Evolutionary conservation across 257 asterid genomes (phyloP).

Genomic region (Rhazya stricta): DNA sequence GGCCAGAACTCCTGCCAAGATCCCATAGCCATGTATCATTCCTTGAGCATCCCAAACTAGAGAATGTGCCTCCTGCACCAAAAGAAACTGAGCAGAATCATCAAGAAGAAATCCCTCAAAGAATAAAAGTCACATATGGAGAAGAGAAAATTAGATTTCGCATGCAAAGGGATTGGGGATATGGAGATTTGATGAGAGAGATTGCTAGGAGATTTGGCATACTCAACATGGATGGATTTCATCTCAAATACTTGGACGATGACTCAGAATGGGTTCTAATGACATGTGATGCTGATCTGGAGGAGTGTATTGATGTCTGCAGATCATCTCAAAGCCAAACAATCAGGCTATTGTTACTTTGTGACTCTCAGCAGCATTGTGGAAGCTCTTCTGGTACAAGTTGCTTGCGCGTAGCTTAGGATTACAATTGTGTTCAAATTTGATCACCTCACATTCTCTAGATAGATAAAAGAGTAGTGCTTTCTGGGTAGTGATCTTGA

Average conservation of each 20-base stretch:
- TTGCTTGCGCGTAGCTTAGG: slow-evolving; percentile 18
- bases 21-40: slow-evolving; percentile 47
- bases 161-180: slow-evolving; percentile 54
- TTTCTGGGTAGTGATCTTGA: slow-evolving; percentile 1
- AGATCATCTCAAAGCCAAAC: slow-evolving; percentile 43
- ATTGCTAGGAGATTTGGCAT: slow-evolving; percentile 60
- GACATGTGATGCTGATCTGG: slow-evolving; percentile 86
- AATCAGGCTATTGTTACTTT: slow-evolving; percentile 51
- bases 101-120: slow-evolving; percentile 33
- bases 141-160: slow-evolving; percentile 81
- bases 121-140: slow-evolving; percentile 67
- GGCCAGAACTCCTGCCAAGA: slow-evolving; percentile 38
- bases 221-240: slow-evolving; percentile 36
- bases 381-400: slow-evolving; percentile 45
- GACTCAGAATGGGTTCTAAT: slow-evolving; percentile 85
- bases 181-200: slow-evolving; percentile 53
- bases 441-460: neutral
- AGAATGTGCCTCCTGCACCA: slow-evolving; percentile 13
- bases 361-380: slow-evolving; percentile 30
- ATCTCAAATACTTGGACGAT: slow-evolving; percentile 80
- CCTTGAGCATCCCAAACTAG: slow-evolving; percentile 28
- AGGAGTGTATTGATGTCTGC: slow-evolving; percentile 69
- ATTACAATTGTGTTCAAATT: neutral
- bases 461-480: neutral
- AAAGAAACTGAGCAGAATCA: slow-evolving; percentile 19